Conservation (phyloP, 176 grass and related monocot species). For the Aegilops umbellulata region DNA sequence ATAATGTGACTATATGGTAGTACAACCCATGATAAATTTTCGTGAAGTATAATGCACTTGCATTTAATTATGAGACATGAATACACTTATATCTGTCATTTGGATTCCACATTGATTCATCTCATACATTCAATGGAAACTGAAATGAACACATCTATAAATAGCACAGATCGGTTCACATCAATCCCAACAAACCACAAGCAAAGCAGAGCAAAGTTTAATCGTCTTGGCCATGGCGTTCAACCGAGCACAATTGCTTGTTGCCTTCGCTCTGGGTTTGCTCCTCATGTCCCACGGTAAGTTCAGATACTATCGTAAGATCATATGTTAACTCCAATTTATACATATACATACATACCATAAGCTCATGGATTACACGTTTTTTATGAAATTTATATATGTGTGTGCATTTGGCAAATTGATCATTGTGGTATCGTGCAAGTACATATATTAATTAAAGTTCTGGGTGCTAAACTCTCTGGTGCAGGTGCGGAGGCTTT, state of each 20-base stretch:
- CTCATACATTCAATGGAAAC: neutral
- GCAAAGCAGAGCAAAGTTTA: neutral
- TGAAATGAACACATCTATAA: neutral
- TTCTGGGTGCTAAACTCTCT: too few species aligned
- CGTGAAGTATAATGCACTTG: neutral
- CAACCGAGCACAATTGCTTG: neutral
- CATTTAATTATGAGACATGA: neutral
- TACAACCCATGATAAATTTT: too few species aligned
- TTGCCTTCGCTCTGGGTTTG: neutral
- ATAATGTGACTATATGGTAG: too few species aligned
- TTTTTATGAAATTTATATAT: too few species aligned
- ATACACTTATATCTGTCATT: neutral
- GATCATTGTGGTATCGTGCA: too few species aligned
- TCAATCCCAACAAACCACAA: neutral
- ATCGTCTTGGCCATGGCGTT: neutral
- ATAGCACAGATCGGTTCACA: neutral
- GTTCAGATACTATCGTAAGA: neutral
- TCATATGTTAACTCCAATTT: too few species aligned
- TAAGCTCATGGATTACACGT: too few species aligned
- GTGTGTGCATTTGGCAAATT: too few species aligned
- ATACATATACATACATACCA: too few species aligned
- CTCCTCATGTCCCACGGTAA: neutral
- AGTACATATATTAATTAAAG: too few species aligned
- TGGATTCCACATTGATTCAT: neutral
- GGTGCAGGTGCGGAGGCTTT: too few species aligned